Conservation (phyloP, 768 basidiomycete genomes). For the Lentinula sp. region DNA sequence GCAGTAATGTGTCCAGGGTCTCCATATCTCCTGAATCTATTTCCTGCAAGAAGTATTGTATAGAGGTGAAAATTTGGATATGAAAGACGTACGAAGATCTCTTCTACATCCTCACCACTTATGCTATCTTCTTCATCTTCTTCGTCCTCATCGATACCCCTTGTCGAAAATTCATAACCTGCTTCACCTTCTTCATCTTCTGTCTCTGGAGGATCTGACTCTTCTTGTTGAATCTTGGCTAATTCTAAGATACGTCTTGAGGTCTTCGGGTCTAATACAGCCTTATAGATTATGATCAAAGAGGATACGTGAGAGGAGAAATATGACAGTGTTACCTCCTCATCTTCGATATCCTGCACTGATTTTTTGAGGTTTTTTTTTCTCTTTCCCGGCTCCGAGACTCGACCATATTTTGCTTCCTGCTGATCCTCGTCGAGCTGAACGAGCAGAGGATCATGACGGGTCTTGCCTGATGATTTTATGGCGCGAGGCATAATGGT, state of each 20-base stretch:
- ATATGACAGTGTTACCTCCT: constrained; percentile 38
- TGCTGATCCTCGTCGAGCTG: constrained; percentile 80
- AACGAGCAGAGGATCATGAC: constrained; percentile 85
- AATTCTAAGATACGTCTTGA: constrained; percentile 88
- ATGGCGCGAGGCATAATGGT: constrained; percentile 57
- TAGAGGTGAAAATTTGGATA: not conserved
- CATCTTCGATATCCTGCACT: constrained; percentile 44
- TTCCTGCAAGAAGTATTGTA: constrained; percentile 42
- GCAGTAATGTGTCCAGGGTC: constrained; percentile 76
- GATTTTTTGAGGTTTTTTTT: constrained; percentile 54
- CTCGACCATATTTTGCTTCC: constrained; percentile 70
- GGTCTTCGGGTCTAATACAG: constrained; percentile 71
- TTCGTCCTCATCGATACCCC: constrained; percentile 22
- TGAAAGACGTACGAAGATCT: constrained; percentile 46
- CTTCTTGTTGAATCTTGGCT: constrained; percentile 89
- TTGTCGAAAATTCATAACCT: constrained; percentile 47
- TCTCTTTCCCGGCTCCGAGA: constrained; percentile 72
- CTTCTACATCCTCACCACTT: constrained; percentile 44
- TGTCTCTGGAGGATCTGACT: constrained; percentile 63
- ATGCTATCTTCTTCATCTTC: constrained; percentile 32
- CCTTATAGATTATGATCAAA: constrained; percentile 31
- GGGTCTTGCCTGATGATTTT: constrained; percentile 46
- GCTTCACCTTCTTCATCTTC: constrained; percentile 49
- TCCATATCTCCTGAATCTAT: constrained; percentile 89
- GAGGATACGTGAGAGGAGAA: constrained; percentile 9